Conservation (phyloP, 2,329 filamentous ascomycete genomes). For the Trichoderma arundinaceum region DNA sequence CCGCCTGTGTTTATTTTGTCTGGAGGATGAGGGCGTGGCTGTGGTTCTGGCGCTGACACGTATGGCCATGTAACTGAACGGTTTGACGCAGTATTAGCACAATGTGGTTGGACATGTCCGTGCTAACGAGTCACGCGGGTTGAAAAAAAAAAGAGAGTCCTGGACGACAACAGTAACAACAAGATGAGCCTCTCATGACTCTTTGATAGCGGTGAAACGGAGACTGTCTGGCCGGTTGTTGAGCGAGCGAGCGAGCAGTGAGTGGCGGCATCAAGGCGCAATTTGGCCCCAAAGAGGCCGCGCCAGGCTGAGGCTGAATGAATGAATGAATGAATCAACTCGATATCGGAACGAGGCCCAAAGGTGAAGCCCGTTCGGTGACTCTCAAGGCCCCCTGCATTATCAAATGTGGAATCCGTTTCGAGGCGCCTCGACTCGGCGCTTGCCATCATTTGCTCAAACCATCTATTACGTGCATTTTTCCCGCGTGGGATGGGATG, state of each 20-base stretch:
- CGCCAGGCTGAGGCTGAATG: background rate
- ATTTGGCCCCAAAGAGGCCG: background rate
- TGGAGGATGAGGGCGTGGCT: constrained; percentile 20
- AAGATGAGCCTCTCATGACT: background rate
- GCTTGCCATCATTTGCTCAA: background rate
- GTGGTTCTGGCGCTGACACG: constrained; percentile 27
- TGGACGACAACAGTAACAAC: too few relatives aligned
- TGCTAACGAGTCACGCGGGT: constrained; percentile 25
- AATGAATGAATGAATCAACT: background rate
- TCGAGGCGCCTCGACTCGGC: background rate
- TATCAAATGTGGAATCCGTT: background rate
- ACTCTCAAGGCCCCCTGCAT: background rate
- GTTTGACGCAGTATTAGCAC: constrained; percentile 5
- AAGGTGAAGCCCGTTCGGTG: background rate
- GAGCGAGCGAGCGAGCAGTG: too few relatives aligned
- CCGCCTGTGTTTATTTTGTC: background rate
- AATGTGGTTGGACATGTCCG: constrained; percentile 23
- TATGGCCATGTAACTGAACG: constrained; percentile 14
- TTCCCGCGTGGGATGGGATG: constrained; percentile 5
- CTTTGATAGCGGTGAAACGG: background rate
- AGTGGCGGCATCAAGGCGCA: too few relatives aligned
- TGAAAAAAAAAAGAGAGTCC: background rate
- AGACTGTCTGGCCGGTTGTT: background rate
- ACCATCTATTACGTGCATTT: constrained; percentile 2
- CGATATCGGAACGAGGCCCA: too few relatives aligned